These are phyloP conservation scores for Ogataea henricii DNA, from an alignment of 805 yeast genomes.

Conservation along the genomic window DNA sequence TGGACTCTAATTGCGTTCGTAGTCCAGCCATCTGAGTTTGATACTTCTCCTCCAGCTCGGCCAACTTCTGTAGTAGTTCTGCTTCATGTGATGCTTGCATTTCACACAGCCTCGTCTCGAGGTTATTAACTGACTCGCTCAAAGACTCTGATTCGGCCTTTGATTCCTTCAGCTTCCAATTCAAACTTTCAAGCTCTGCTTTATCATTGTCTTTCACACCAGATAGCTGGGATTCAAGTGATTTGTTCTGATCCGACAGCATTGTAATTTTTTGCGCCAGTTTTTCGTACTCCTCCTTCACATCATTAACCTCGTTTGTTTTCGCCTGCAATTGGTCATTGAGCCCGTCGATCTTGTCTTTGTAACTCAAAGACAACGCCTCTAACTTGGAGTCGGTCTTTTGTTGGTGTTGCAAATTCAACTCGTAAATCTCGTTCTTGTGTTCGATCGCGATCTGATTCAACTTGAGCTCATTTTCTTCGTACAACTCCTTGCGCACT, in stretches of 20 bases:
- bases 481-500: slow-evolving; percentile 31
- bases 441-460: slow-evolving; percentile 41
- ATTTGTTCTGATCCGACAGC: slow-evolving; percentile 9
- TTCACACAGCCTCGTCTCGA: slow-evolving; percentile 9
- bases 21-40: slow-evolving; percentile 3
- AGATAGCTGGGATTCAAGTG: slow-evolving; percentile 9
- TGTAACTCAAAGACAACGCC: slow-evolving; percentile 36
- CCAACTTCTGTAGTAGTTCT: slow-evolving; percentile 5
- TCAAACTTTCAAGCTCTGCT: slow-evolving; percentile 6
- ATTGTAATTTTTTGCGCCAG: slow-evolving; percentile 10
- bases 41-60: slow-evolving; percentile 2
- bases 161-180: slow-evolving; percentile 7
- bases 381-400: slow-evolving; percentile 35
- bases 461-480: slow-evolving; percentile 38
- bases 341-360: slow-evolving; percentile 30
- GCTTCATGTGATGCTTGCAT: slow-evolving; percentile 7
- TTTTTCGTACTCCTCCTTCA: slow-evolving; percentile 14
- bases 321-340: slow-evolving; percentile 16
- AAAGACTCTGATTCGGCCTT: slow-evolving; percentile 8
- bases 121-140: slow-evolving; percentile 3
- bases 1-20: not conserved
- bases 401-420: slow-evolving; percentile 29
- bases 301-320: slow-evolving; percentile 8
- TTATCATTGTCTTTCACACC: slow-evolving; percentile 9
- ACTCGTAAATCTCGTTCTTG: slow-evolving; percentile 33